A percentile compares a stretch with the other conserved stretches of the same genome.
Conservation (phyloP, 2,329 filamentous ascomycete species). For the Colletotrichum tamarilloi region DNA sequence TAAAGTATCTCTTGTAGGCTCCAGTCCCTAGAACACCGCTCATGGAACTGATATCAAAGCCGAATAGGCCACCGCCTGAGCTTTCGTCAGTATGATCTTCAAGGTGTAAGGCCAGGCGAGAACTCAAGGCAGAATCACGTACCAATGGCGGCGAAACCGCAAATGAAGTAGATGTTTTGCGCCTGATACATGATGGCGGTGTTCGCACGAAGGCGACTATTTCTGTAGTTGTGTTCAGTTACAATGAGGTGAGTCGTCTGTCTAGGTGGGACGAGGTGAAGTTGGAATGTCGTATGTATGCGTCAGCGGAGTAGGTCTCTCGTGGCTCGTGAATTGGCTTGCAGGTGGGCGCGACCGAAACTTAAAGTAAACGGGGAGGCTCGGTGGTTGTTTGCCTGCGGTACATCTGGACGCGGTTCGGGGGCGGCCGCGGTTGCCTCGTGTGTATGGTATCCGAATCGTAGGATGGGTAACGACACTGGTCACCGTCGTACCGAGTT, state of each 20-base stretch:
- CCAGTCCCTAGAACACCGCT: slow-evolving; percentile 73
- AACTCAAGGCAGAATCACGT: slow-evolving; percentile 37
- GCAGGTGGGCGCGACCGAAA: slow-evolving; percentile 4
- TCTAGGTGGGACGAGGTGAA: background rate
- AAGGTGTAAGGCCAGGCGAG: background rate
- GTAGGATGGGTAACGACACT: slow-evolving; percentile 5
- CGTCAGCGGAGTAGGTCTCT: background rate
- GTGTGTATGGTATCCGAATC: slow-evolving; percentile 9
- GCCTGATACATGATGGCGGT: slow-evolving; percentile 52
- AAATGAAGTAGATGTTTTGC: slow-evolving; percentile 69
- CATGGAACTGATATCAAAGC: slow-evolving; percentile 84
- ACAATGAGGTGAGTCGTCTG: background rate
- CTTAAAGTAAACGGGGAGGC: slow-evolving; percentile 14
- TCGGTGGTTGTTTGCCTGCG: background rate
- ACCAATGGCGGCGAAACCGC: slow-evolving; percentile 72
- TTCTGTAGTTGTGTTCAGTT: background rate
- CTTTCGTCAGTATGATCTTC: background rate
- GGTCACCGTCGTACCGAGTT: slow-evolving; percentile 18
- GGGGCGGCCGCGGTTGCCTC: slow-evolving; percentile 3
- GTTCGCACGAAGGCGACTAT: slow-evolving; percentile 3
- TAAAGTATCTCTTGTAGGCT: slow-evolving; percentile 79
- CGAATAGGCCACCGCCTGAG: slow-evolving; percentile 76
- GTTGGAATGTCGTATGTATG: background rate
- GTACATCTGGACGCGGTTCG: background rate
- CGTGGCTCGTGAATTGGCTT: background rate